Evolutionary conservation across 2,329 filamentous ascomycete species (phyloP).

Genomic region (Fusarium sp.): DNA sequence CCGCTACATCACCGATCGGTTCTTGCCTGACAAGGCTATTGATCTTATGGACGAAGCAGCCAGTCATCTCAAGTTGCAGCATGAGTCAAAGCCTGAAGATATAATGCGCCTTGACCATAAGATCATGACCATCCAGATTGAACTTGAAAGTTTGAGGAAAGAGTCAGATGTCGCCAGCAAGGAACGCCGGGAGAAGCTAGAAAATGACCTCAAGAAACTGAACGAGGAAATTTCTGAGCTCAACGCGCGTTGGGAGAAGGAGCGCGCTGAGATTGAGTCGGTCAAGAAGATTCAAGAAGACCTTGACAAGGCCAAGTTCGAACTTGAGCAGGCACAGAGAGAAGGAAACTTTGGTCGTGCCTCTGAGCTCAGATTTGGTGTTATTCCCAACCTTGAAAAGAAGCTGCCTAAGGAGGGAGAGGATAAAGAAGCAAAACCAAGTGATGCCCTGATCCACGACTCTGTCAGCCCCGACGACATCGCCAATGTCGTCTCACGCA

Average conservation of each 20-base stretch:
- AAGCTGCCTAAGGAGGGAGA: slow-evolving; percentile 82
- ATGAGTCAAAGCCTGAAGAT: slow-evolving; percentile 96
- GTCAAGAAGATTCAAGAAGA: slow-evolving; percentile 90
- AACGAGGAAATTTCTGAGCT: slow-evolving; percentile 82
- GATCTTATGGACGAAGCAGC: slow-evolving; percentile 97
- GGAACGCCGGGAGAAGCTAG: slow-evolving; percentile 87
- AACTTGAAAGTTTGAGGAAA: slow-evolving; percentile 92
- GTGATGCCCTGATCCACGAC: slow-evolving; percentile 83
- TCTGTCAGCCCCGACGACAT: slow-evolving; percentile 97
- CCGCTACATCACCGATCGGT: slow-evolving; percentile 95
- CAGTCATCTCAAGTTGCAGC: slow-evolving; percentile 88
- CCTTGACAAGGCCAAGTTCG: slow-evolving; percentile 86
- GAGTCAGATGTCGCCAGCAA: slow-evolving; percentile 91
- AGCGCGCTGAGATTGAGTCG: slow-evolving; percentile 84
- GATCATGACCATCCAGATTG: slow-evolving; percentile 98
- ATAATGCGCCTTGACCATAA: slow-evolving; percentile 93
- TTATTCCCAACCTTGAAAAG: slow-evolving; percentile 83
- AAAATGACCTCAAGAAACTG: slow-evolving; percentile 79
- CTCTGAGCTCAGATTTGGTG: slow-evolving; percentile 90
- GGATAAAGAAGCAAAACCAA: slow-evolving; percentile 50
- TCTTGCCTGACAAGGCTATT: slow-evolving; percentile 96
- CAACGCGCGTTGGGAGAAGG: slow-evolving; percentile 89
- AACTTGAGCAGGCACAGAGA: slow-evolving; percentile 88
- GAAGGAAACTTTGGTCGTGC: slow-evolving; percentile 90
- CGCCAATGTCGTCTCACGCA: slow-evolving; percentile 87